Percentiles rank a stretch among this genome's conserved stretches.
These are phyloP conservation scores for Xerocomus brunneocitrinus DNA, from an alignment of 768 basidiomycete species.

Conservation along the genomic window DNA sequence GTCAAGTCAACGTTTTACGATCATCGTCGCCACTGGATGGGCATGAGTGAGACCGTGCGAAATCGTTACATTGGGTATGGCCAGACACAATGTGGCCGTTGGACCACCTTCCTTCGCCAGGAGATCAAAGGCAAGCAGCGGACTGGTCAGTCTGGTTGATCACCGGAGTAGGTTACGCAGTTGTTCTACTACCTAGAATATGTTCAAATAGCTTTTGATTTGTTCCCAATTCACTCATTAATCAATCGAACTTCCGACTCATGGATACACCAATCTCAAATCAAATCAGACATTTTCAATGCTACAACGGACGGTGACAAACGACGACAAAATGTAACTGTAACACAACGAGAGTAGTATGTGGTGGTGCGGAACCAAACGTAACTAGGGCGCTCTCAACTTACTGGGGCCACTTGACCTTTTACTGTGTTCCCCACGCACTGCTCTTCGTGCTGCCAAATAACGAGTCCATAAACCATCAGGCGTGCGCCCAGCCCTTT, in stretches of 20 bases:
- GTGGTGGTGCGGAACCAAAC: too few relatives aligned
- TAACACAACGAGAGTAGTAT: background rate
- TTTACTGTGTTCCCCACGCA: background rate
- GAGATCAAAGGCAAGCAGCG: background rate
- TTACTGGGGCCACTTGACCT: background rate
- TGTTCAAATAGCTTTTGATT: too few relatives aligned
- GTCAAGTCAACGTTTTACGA: background rate
- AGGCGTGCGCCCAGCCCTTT: background rate
- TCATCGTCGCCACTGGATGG: constrained; percentile 2
- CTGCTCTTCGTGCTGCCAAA: background rate
- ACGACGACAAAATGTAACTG: background rate
- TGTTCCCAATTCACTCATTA: too few relatives aligned
- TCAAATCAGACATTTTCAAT: too few relatives aligned
- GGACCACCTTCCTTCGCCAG: background rate
- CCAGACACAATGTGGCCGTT: background rate
- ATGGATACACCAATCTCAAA: too few relatives aligned
- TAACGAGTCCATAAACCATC: background rate
- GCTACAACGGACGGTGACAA: too few relatives aligned
- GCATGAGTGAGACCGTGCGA: background rate
- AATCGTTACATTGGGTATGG: background rate
- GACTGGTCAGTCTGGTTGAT: too few relatives aligned
- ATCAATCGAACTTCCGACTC: too few relatives aligned
- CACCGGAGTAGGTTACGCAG: too few relatives aligned
- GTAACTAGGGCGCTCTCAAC: background rate
- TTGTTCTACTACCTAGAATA: too few relatives aligned